Conservation (phyloP, 257 asterid genomes). For the Cinchona pubescens region DNA sequence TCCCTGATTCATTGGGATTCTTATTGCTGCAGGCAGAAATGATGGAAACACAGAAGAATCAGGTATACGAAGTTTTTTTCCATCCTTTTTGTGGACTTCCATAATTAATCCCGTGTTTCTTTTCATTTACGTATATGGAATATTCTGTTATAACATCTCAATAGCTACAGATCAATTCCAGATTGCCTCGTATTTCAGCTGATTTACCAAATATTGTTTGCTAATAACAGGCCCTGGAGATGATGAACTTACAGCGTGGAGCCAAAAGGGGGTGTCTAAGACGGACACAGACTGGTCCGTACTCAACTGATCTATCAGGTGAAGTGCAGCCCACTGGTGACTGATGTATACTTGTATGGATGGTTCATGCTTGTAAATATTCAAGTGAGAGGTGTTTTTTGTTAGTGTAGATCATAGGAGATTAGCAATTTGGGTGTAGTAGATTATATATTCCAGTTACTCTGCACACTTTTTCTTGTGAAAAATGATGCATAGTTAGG, state of each 20-base stretch:
- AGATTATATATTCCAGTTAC: background rate
- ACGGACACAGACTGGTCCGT: conserved; percentile 85
- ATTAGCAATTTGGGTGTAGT: background rate
- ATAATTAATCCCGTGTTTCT: background rate
- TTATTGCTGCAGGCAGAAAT: conserved; percentile 33
- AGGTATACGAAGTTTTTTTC: conserved; percentile 28
- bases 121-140: background rate
- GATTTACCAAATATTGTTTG: background rate
- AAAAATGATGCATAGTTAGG: background rate
- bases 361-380: conserved; percentile 18
- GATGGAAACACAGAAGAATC: conserved; percentile 50
- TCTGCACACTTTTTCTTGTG: background rate
- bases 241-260: conserved; percentile 53
- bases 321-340: background rate
- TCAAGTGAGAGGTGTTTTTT: background rate
- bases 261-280: conserved; percentile 68
- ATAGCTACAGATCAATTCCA: background rate
- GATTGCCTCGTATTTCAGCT: background rate
- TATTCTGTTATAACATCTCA: background rate
- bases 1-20: background rate
- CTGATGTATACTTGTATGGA: background rate
- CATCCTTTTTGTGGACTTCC: background rate
- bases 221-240: conserved; percentile 57
- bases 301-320: too few relatives aligned
- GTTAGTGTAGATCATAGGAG: conserved; percentile 1